Base-by-base conservation (phyloP, 1,139 yeast genomes). In the Yamadazyma aaseri region DNA sequence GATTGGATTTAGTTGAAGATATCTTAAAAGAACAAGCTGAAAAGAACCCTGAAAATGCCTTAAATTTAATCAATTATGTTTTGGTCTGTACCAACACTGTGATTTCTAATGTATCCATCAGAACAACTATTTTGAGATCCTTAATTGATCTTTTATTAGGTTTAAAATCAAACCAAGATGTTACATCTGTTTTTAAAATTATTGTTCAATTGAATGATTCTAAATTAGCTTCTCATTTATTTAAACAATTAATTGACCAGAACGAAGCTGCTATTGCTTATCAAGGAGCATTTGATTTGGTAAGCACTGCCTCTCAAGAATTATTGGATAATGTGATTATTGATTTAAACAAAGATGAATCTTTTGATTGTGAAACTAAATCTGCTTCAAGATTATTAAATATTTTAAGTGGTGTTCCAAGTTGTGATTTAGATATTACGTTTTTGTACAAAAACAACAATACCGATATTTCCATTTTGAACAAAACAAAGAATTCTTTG, bases 221-320 rank as follows among this genome's bases (percentile, higher is more conserved):
- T 26, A 60, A 66, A 11, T 71, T 86, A 46, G 95, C 96, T 4
- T 70, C 76, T 26, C 68, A 72, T 36, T 65, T 89, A 34, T 86
- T 92, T 56, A 72, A 76, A 47, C 75, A 75, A 44, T 69, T 86
- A 41, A 55, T 86, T 33, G 43, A 48, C 2, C 63, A 68, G 21
- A 47, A 58, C 14, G 64, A 63, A 35, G 63, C 51, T 28, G 63
- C 79, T 46, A 71, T 85, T 42, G 95, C 96, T 4, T 86, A 80
- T 58, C 99, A 92, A 65, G 87, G 94, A 38, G 97, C 97, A 1
- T 92, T 92, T 60, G 98, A 92, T 58, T 74, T 92, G 45, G 97
- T 89, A 4, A 81, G 81, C 38, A 81, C 95, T 10, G 97, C 97
- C 0, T 79, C 96, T n/a, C 98, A 92, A 63, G 94, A 86, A 53